Percentiles rank a stretch among this genome's conserved stretches.
Conservation (phyloP, 2,329 filamentous ascomycete species). For the Pseudocercospora vitis region DNA sequence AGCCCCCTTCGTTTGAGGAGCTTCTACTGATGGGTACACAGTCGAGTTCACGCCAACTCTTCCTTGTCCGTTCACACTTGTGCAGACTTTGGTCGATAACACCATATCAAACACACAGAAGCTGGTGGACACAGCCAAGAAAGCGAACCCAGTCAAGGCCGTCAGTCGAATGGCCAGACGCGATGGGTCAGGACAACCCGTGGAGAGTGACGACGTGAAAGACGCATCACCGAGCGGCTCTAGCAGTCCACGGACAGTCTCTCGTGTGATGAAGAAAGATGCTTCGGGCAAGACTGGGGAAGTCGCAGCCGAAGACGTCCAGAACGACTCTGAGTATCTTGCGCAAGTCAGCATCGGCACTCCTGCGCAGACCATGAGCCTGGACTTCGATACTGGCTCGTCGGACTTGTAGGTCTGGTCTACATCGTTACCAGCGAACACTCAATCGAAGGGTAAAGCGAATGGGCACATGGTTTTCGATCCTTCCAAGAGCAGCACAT, state of each 20-base stretch:
- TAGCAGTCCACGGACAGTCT: background rate
- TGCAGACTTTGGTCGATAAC: conserved; percentile 21
- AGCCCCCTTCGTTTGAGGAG: background rate
- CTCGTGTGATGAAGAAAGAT: conserved; percentile 10
- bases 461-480: conserved; percentile 59
- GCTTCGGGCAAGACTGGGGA: conserved; percentile 24
- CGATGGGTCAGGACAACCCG: conserved; percentile 7
- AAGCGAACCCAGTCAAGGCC: conserved; percentile 1
- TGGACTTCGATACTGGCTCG: conserved; percentile 71
- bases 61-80: conserved; percentile 23
- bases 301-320: conserved; percentile 56
- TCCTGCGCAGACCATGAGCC: conserved; percentile 57
- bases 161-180: conserved; percentile 19
- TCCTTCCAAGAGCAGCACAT: conserved; percentile 61
- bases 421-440: conserved; percentile 28
- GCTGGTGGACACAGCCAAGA: conserved; percentile 5
- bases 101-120: conserved; percentile 1
- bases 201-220: conserved; percentile 2
- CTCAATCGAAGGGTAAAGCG: conserved; percentile 34
- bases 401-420: conserved; percentile 62
- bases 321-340: conserved; percentile 68
- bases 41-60: conserved; percentile 27
- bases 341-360: conserved; percentile 65
- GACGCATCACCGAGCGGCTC: background rate
- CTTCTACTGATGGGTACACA: background rate